Percentiles rank a stretch among this genome's conserved stretches.
These are phyloP conservation scores for Scytalidium lignicola DNA, from an alignment of 2,329 filamentous ascomycete genomes.

Conservation along the genomic window DNA sequence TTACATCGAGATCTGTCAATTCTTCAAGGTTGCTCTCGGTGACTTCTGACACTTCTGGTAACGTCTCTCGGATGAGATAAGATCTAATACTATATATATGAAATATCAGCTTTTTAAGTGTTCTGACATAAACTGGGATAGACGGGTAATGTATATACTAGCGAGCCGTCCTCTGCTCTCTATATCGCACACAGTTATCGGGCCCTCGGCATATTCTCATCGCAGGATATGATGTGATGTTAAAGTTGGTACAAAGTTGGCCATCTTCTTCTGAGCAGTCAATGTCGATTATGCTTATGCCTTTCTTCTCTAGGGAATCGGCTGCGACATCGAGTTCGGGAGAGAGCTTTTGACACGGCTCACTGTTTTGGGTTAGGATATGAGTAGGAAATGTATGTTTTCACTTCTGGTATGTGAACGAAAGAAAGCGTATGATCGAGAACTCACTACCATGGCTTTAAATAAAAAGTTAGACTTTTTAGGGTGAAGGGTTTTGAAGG, in stretches of 20 bases:
- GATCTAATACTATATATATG: conserved; percentile 49
- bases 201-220: conserved; percentile 63
- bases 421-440: neutral
- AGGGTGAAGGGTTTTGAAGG: too few relatives aligned
- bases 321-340: conserved; percentile 45
- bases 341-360: conserved; percentile 13
- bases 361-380: neutral
- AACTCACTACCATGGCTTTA: neutral
- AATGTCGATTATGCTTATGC: conserved; percentile 42
- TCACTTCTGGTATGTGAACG: too few relatives aligned
- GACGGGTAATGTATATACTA: neutral
- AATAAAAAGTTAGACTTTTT: too few relatives aligned
- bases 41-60: conserved; percentile 80
- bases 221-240: conserved; percentile 62
- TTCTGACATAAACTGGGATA: conserved; percentile 11
- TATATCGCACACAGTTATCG: conserved; percentile 53
- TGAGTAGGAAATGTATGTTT: too few relatives aligned
- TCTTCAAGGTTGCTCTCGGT: conserved; percentile 76
- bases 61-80: conserved; percentile 95
- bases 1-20: conserved; percentile 94
- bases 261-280: conserved; percentile 58
- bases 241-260: conserved; percentile 57
- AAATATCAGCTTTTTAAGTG: too few relatives aligned
- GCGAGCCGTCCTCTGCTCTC: conserved; percentile 52
- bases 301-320: conserved; percentile 41